phyloP scores from a whole-genome alignment of 306 rosid species.

The Crataegus laevigata region DNA sequence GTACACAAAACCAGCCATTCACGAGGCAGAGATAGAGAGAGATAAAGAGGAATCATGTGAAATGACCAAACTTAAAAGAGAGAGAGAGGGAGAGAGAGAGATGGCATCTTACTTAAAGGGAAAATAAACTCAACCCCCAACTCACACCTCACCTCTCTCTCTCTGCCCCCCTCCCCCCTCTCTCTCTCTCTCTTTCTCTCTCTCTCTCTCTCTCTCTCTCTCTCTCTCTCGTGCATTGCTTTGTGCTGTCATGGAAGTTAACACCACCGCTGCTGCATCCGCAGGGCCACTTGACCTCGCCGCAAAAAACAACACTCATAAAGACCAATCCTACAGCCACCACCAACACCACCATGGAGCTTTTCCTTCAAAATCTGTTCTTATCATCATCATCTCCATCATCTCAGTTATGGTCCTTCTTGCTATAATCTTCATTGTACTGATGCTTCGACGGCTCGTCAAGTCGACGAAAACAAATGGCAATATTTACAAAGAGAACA shows the following conservation, averaged over 20 bases:
- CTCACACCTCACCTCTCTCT: constrained; percentile 5
- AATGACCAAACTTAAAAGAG: constrained; percentile 13
- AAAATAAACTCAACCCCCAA: constrained; percentile 21
- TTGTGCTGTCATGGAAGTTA: constrained; percentile 57
- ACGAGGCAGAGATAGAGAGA: constrained; percentile 26
- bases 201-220: constrained; percentile 12
- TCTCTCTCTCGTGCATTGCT: constrained; percentile 17
- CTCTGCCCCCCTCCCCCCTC: not conserved
- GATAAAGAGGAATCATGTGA: constrained; percentile 12
- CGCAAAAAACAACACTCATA: constrained; percentile 24
- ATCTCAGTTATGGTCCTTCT: constrained; percentile 29
- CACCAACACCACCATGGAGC: constrained; percentile 15
- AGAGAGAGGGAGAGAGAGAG: constrained; percentile 22
- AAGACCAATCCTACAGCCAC: constrained; percentile 20
- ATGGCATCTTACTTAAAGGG: constrained; percentile 9
- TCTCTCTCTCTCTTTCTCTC: not conserved
- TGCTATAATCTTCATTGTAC: constrained; percentile 37
- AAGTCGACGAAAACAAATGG: constrained; percentile 33
- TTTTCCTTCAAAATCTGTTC: constrained; percentile 47
- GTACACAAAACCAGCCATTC: constrained; percentile 30
- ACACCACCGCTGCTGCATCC: constrained; percentile 21
- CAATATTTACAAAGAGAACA: constrained; percentile 29
- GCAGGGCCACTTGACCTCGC: constrained; percentile 23
- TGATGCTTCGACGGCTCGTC: constrained; percentile 48
- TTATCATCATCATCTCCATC: constrained; percentile 35